These are phyloP conservation scores for Pseudopediastrum boryanum DNA, from an alignment of 139 green algal species.

Conservation along the genomic window DNA sequence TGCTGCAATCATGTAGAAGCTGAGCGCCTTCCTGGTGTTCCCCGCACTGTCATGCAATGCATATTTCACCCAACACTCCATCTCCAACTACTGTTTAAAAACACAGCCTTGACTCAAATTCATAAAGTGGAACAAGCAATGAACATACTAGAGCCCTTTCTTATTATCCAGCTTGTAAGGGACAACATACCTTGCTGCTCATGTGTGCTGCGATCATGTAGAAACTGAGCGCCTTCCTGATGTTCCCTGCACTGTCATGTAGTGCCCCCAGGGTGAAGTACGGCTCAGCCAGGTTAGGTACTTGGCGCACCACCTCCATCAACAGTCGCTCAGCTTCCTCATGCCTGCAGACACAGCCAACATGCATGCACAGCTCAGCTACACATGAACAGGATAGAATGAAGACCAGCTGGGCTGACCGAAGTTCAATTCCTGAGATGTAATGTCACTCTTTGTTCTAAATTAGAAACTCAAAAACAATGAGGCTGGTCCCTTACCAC, in stretches of 20 bases:
- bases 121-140: too few relatives aligned
- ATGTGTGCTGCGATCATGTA: constrained; percentile 92
- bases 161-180: too few relatives aligned
- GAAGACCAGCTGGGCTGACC: not conserved
- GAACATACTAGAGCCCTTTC: too few relatives aligned
- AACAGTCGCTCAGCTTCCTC: constrained; percentile 73
- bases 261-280: constrained; percentile 88
- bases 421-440: not conserved
- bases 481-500: not conserved
- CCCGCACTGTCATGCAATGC: not conserved
- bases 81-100: not conserved
- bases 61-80: not conserved
- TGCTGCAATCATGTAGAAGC: constrained; percentile 94
- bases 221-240: constrained; percentile 81
- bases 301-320: constrained; percentile 71
- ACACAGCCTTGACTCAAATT: too few relatives aligned
- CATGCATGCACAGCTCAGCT: not conserved
- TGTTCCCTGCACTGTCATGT: constrained; percentile 59
- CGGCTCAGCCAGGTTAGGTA: constrained; percentile 80
- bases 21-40: constrained; percentile 65
- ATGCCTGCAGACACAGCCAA: constrained; percentile 29
- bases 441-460: too few relatives aligned
- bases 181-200: constrained; percentile 50
- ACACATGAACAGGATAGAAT: not conserved
- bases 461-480: not conserved